These are phyloP conservation scores for Apiospora marii DNA, from an alignment of 2,329 filamentous ascomycete genomes.

Conservation along the genomic window DNA sequence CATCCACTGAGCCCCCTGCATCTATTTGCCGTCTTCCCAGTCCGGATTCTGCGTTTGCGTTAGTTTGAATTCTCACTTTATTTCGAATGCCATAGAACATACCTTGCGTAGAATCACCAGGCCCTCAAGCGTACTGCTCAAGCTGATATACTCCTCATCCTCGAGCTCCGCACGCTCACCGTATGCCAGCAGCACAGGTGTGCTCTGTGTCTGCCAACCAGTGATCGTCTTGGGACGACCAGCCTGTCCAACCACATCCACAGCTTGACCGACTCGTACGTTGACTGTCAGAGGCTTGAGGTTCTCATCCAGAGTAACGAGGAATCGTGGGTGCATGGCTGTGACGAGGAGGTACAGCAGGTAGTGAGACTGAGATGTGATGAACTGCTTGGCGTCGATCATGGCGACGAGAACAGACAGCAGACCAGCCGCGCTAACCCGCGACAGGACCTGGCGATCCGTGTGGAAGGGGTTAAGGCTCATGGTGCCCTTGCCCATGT, in stretches of 20 bases:
- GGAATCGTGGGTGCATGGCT: conserved; percentile 95
- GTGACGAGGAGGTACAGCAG: conserved; percentile 97
- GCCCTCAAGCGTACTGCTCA: conserved; percentile 91
- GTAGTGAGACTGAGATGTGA: conserved; percentile 77
- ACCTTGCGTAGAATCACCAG: conserved; percentile 98
- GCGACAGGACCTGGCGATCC: conserved; percentile 92
- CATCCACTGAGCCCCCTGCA: background rate
- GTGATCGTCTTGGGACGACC: conserved; percentile 98
- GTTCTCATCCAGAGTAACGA: conserved; percentile 94
- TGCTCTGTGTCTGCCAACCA: conserved; percentile 99
- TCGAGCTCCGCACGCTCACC: conserved; percentile 96
- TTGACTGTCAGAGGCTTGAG: conserved; percentile 94
- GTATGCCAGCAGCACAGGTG: conserved; percentile 92
- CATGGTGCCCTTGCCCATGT: conserved; percentile 99
- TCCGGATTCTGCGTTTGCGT: conserved; percentile 59
- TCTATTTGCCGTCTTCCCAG: conserved; percentile 59
- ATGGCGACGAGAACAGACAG: conserved; percentile 90
- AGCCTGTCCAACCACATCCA: conserved; percentile 96
- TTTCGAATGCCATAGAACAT: conserved; percentile 43
- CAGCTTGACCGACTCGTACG: conserved; percentile 95
- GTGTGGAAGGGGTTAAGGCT: conserved; percentile 99
- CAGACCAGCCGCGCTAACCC: conserved; percentile 87
- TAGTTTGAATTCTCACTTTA: conserved; percentile 24
- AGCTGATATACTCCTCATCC: conserved; percentile 94
- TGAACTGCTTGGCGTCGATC: conserved; percentile 92